Base-by-base conservation (phyloP, 1,284 basidiomycete genomes). In the Schizophyllum amplum region DNA sequence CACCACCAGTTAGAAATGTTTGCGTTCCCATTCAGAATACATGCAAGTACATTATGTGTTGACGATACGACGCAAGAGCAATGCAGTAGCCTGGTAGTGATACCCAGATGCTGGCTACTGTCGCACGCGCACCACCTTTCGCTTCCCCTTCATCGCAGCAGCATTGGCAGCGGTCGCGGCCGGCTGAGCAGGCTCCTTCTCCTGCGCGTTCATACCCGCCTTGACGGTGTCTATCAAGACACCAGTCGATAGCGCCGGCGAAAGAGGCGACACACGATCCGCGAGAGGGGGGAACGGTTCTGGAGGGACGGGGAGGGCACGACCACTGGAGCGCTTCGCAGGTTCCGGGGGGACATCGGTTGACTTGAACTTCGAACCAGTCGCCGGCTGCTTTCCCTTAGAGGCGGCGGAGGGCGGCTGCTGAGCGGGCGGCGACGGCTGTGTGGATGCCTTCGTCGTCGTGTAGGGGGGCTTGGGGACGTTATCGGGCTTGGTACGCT, bases 71-170 rank as follows among this genome's bases (percentile, higher is more conserved):
- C n/a, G n/a, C n/a, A n/a, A n/a, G n/a, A n/a, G n/a, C n/a, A n/a
- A n/a, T n/a, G n/a, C n/a, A n/a, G n/a, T n/a, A n/a, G n/a, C n/a
- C n/a, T n/a, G n/a, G n/a, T n/a, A n/a, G n/a, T n/a, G n/a, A n/a
- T n/a, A n/a, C n/a, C n/a, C n/a, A n/a, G n/a, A n/a, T n/a, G n/a
- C n/a, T n/a, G n/a, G n/a, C 17, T 42, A 42, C 33, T 42, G 33
- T 63, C 87, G 78, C n/a, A 90, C 85, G 61, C 87, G 73, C n/a
- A 91, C 77, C 7, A 91, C 86, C 68, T 86, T 90, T 71, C 86
- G 75, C 68, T 89, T 90, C 23, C 87, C 87, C 65, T 90, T 90
- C 5, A 76, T 78, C 5, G 59, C 56, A 4, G 66, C 64, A 1
- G 66, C 68, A 33, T 67, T 70, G 5, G 64, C 62, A 13, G 72